Evolutionary conservation across 139 green algal species (phyloP), one percentile per base, ranked within the genome.

Genomic region (Ettlia oleoabundans): DNA sequence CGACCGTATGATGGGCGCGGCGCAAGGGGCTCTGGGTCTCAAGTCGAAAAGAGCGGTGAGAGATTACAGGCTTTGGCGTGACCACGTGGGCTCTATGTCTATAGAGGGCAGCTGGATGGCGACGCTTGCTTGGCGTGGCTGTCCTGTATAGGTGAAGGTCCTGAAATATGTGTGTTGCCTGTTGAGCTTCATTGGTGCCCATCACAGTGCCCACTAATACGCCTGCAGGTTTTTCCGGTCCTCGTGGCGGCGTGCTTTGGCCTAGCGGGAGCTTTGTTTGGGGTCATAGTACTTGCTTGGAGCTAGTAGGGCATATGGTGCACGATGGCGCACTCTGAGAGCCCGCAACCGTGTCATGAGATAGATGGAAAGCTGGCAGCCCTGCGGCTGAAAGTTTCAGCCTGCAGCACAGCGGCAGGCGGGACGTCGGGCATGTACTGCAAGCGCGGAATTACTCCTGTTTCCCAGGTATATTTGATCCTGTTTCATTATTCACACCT

Each of bases 141-240:
- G 26, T 67, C 9, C 47, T 38, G 61, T 9, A 38, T 15, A 37
- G 4, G 61, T 35, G 61, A 28, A 43, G 33, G 33, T 21, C 9
- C 15, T 42, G 33, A 3, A 10, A 5, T 28, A 7, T 65, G 5
- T 65, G 21, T n/a, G 28, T 9, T 9, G 18, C 28, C 55, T 32
- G 55, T n/a, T n/a, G n/a, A n/a, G n/a, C n/a, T n/a, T n/a, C n/a
- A n/a, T n/a, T n/a, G n/a, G n/a, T n/a, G n/a, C n/a, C n/a, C n/a
- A n/a, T n/a, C n/a, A n/a, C 55, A 9, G 18, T 65, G 55, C 30
- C 21, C 18, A 0, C 26, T 53, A n/a, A n/a, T n/a, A n/a, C n/a
- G 22, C 9, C 2, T 37, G 76, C 68, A 84, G 70, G 82, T 80
- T 8, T 87, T 84, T 32, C 2, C 72, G 24, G 55, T 77, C 18